Evolutionary conservation across 2,329 filamentous ascomycete species (phyloP).

Genomic region (Aschersonia sp.): DNA sequence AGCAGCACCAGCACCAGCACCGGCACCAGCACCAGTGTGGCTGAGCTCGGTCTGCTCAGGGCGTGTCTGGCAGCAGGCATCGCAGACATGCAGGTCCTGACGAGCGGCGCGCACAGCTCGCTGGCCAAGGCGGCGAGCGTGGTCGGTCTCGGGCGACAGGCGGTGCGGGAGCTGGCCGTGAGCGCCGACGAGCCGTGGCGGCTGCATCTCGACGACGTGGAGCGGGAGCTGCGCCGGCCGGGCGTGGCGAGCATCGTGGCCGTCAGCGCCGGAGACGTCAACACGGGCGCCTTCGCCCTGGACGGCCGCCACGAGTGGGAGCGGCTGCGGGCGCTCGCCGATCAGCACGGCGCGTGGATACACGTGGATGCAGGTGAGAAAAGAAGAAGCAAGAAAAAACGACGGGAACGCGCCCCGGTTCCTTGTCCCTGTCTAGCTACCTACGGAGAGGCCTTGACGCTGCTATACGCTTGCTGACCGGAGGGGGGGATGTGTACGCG

Average conservation of each 20-base stretch:
- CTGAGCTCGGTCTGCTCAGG: constrained; percentile 52
- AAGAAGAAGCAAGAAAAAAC: not conserved
- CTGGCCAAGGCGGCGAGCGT: constrained; percentile 71
- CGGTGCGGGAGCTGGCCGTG: constrained; percentile 45
- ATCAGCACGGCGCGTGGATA: constrained; percentile 66
- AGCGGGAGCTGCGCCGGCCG: constrained; percentile 35
- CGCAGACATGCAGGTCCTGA: constrained; percentile 59
- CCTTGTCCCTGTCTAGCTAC: too few species aligned
- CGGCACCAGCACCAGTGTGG: constrained; percentile 28
- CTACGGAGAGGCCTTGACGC: too few species aligned
- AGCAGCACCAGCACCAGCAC: too few species aligned
- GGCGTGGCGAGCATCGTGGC: constrained; percentile 59
- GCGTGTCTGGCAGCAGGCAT: constrained; percentile 53
- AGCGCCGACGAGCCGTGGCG: constrained; percentile 45
- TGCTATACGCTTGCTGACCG: too few species aligned
- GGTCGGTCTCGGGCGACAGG: constrained; percentile 59
- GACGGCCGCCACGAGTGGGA: constrained; percentile 44
- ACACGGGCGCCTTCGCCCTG: constrained; percentile 66
- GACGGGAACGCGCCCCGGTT: too few species aligned
- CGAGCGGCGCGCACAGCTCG: constrained; percentile 72
- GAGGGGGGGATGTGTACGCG: too few species aligned
- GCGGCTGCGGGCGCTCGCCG: constrained; percentile 52
- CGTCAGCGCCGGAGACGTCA: constrained; percentile 80
- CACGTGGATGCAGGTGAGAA: constrained; percentile 64
- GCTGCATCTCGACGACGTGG: constrained; percentile 53